A percentile compares a stretch with the other conserved stretches of the same genome.
Evolutionary conservation across 192 early-diverging fungal genomes (phyloP).

Genomic region (Lunasporangiospora selenospora): DNA sequence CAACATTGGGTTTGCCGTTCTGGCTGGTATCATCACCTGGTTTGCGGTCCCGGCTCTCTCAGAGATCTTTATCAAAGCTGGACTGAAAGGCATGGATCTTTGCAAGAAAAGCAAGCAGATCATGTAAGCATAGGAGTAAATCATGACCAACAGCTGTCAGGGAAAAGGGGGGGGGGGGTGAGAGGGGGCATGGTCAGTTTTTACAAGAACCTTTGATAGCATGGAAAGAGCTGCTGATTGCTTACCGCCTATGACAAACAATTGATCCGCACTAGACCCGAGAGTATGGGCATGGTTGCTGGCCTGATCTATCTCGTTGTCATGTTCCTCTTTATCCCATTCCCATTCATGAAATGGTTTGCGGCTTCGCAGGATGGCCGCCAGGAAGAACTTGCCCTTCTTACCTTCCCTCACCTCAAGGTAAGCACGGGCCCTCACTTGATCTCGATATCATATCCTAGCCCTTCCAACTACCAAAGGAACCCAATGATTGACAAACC

Average conservation of each 20-base stretch:
- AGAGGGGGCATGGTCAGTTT: not conserved
- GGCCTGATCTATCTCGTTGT: conserved; percentile 88
- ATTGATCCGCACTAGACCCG: too few relatives aligned
- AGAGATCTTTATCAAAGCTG: conserved; percentile 77
- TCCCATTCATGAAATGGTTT: conserved; percentile 92
- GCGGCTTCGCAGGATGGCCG: conserved; percentile 38
- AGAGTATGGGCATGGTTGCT: conserved; percentile 92
- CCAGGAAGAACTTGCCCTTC: conserved; percentile 44
- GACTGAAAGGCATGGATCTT: conserved; percentile 81
- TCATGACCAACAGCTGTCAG: not conserved
- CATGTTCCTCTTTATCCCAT: conserved; percentile 93
- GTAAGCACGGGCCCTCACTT: conserved; percentile 58
- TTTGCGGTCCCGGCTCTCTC: conserved; percentile 68
- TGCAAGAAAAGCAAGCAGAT: conserved; percentile 77
- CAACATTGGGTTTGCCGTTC: conserved; percentile 67
- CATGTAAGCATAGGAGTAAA: conserved; percentile 52
- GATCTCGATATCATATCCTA: not conserved
- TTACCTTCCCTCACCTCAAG: conserved; percentile 76
- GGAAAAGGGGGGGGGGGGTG: too few relatives aligned
- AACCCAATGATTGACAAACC: not conserved
- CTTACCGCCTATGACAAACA: not conserved
- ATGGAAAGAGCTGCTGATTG: too few relatives aligned
- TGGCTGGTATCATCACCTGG: conserved; percentile 80
- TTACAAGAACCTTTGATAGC: not conserved
- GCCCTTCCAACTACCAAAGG: not conserved